Conservation (phyloP, 2,329 filamentous ascomycete species). For the Drechslerella dactyloides region DNA sequence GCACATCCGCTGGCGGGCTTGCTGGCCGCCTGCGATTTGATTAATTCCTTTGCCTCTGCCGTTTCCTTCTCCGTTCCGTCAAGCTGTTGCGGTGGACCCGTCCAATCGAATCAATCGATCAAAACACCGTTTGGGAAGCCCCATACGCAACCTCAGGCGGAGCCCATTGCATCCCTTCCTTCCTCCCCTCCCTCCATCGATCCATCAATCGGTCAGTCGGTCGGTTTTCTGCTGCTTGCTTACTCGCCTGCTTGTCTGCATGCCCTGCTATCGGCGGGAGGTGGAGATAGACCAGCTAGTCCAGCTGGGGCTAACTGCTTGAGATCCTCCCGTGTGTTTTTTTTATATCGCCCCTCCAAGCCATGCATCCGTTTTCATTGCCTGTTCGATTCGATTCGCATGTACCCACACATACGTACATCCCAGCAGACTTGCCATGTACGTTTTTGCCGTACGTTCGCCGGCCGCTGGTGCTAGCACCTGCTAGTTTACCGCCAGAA, state of each 20-base stretch:
- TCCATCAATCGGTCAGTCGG: background rate
- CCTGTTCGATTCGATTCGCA: background rate
- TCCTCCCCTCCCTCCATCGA: conserved; percentile 19
- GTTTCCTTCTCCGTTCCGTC: background rate
- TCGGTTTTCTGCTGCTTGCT: background rate
- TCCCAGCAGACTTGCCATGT: background rate
- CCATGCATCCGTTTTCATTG: background rate
- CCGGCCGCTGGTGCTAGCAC: too few species aligned
- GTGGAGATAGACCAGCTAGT: background rate
- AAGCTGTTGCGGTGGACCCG: conserved; percentile 29
- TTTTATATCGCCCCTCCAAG: conserved; percentile 1
- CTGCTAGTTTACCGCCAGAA: too few species aligned
- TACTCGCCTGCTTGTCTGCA: background rate
- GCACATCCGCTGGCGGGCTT: background rate
- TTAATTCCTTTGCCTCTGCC: conserved; percentile 9
- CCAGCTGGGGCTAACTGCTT: background rate
- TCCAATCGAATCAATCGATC: conserved; percentile 14
- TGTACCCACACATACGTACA: conserved; percentile 2
- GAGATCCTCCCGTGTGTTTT: background rate
- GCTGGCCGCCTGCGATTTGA: background rate
- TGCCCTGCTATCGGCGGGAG: conserved; percentile 35
- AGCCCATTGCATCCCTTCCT: conserved; percentile 12
- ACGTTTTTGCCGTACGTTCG: background rate
- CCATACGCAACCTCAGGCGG: conserved; percentile 34
- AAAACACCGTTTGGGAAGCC: conserved; percentile 45